These are phyloP conservation scores for Coemansia sp. DNA, from an alignment of 192 early-diverging fungal genomes.

Conservation along the genomic window DNA sequence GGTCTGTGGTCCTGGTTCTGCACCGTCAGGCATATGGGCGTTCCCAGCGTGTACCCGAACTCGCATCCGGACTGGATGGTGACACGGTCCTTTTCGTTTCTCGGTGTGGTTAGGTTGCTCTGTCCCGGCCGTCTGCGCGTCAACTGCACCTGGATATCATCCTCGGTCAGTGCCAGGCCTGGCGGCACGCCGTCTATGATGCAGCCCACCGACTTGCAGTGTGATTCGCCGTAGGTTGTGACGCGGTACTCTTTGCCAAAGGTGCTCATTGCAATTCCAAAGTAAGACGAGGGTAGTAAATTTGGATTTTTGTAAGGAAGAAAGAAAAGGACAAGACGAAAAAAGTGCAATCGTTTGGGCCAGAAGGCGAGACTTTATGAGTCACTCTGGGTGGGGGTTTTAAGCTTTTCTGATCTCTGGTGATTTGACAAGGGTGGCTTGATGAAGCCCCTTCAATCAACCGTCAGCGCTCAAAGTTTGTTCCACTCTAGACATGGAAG, in stretches of 20 bases:
- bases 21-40: constrained; percentile 91
- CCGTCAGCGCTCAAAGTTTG: too few relatives aligned
- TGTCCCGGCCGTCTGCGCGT: constrained; percentile 94
- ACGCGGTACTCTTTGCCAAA: constrained; percentile 86
- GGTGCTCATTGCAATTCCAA: constrained; percentile 61
- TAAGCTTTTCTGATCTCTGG: not conserved
- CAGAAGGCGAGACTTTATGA: not conserved
- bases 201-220: constrained; percentile 97
- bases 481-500: too few relatives aligned
- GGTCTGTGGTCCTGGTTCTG: constrained; percentile 96
- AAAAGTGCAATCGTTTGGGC: not conserved
- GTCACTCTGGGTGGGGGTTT: too few relatives aligned
- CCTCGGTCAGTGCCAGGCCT: constrained; percentile 85
- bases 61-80: constrained; percentile 93
- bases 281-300: not conserved
- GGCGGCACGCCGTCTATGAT: constrained; percentile 96
- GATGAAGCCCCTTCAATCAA: not conserved
- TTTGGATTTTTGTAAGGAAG: not conserved
- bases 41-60: constrained; percentile 88
- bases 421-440: constrained; percentile 1
- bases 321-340: not conserved
- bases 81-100: constrained; percentile 94
- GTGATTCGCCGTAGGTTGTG: constrained; percentile 96
- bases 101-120: constrained; percentile 93
- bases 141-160: constrained; percentile 90